These are phyloP conservation scores for Kodamaea nitidulidarum DNA, from an alignment of 805 yeast species.

Conservation along the genomic window DNA sequence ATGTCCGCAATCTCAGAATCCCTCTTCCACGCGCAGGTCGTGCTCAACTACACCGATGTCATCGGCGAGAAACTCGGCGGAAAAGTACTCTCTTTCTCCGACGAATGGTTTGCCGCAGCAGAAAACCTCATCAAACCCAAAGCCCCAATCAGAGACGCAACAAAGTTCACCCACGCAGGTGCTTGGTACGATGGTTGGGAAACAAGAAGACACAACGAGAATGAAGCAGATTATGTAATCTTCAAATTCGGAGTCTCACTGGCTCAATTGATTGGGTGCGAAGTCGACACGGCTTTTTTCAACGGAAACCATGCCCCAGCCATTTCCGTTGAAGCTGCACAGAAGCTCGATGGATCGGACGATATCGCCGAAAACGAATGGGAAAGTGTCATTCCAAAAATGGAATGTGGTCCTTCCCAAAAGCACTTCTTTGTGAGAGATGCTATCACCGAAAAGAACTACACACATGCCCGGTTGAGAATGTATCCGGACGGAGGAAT, in stretches of 20 bases:
- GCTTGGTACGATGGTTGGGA: slow-evolving; percentile 99
- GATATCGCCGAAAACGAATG: slow-evolving; percentile 44
- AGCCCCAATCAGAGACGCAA: slow-evolving; percentile 77
- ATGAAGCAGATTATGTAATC: slow-evolving; percentile 83
- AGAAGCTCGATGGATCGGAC: slow-evolving; percentile 31
- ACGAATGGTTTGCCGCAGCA: slow-evolving; percentile 96
- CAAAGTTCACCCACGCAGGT: slow-evolving; percentile 76
- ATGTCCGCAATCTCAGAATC: slow-evolving; percentile 15
- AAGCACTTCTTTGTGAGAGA: slow-evolving; percentile 75
- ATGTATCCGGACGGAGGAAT: slow-evolving; percentile 99
- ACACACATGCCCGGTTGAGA: slow-evolving; percentile 76
- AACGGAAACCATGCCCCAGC: slow-evolving; percentile 94
- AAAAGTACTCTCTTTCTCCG: slow-evolving; percentile 60
- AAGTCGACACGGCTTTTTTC: slow-evolving; percentile 90
- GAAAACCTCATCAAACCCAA: slow-evolving; percentile 77
- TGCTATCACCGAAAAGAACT: slow-evolving; percentile 53
- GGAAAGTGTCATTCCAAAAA: slow-evolving; percentile 64
- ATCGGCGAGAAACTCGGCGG: slow-evolving; percentile 86
- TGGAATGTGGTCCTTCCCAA: slow-evolving; percentile 87
- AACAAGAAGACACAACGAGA: slow-evolving; percentile 87
- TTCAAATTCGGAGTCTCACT: slow-evolving; percentile 78
- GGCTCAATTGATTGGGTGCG: slow-evolving; percentile 77
- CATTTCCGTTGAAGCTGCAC: slow-evolving; percentile 75
- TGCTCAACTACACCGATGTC: slow-evolving; percentile 65
- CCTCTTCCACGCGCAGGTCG: slow-evolving; percentile 45